A percentile compares a stretch with the other conserved stretches of the same genome.
These are phyloP conservation scores for Austroboletus festivus DNA, from an alignment of 768 basidiomycete genomes.

Conservation along the genomic window DNA sequence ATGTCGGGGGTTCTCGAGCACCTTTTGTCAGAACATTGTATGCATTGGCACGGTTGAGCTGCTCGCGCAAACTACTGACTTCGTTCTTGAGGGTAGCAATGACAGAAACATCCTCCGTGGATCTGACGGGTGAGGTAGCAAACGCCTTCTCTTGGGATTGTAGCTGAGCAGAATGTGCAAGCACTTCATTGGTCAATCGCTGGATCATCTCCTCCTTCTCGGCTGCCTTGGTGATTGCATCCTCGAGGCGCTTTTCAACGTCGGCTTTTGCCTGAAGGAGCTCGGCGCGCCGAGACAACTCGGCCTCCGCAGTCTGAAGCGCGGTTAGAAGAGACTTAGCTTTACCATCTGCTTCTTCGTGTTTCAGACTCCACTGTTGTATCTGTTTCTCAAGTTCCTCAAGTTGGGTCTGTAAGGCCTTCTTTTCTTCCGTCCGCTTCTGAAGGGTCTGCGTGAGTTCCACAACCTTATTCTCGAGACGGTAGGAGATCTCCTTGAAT, in stretches of 20 bases:
- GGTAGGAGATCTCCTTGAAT: conserved; percentile 98
- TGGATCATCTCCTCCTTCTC: conserved; percentile 87
- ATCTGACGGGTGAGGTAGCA: conserved; percentile 61
- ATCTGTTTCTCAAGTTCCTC: conserved; percentile 81
- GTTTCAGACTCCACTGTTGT: conserved; percentile 77
- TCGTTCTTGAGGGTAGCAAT: conserved; percentile 90
- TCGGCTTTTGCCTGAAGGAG: conserved; percentile 73
- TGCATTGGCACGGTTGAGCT: conserved; percentile 93
- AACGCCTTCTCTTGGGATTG: conserved; percentile 72
- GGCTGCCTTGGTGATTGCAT: conserved; percentile 62
- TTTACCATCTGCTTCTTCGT: conserved; percentile 81
- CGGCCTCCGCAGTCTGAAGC: conserved; percentile 67
- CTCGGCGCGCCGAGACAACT: conserved; percentile 68
- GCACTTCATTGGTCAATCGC: conserved; percentile 75
- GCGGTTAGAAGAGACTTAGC: conserved; percentile 70
- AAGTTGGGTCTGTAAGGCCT: conserved; percentile 75
- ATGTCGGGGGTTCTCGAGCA: conserved; percentile 68
- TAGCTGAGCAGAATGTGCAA: conserved; percentile 67
- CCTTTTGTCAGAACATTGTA: conserved; percentile 82
- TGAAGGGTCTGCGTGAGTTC: conserved; percentile 95
- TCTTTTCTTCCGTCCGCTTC: conserved; percentile 87
- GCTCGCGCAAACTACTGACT: conserved; percentile 88
- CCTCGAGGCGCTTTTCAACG: conserved; percentile 77
- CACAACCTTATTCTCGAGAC: conserved; percentile 97
- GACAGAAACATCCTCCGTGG: conserved; percentile 80